Evolutionary conservation across 495 filamentous ascomycete species (phyloP), one percentile per base, ranked within the genome.

Genomic region (Tuber brumale): DNA sequence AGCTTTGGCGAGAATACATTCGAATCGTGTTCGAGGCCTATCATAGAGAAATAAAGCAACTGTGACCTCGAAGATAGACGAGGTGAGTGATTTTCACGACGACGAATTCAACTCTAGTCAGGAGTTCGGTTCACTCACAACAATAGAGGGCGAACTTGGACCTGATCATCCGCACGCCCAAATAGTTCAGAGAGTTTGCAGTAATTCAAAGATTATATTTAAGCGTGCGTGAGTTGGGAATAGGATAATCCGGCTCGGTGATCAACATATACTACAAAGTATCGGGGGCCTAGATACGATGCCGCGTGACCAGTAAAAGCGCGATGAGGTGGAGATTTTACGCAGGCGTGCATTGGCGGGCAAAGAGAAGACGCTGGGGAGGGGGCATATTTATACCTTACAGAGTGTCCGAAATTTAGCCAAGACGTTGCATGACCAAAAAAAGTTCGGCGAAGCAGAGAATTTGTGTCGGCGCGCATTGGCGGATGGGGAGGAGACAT

Each of bases 391-490:
- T 1, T 3, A 42, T 42, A 42, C 6, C 41, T 42, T 42, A 10
- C 41, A 0, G 41, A 42, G 41, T 42, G 41, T 42, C 41, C 41
- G 41, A 6, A 8, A 10, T 42, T 42, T 42, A 42, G 41, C 6
- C 41, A 6, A 42, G 41, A 6, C 1, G 41, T 8, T 42, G 9
- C 8, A 42, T 6, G 9, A 8, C 41, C 41, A 42, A 6, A 42
- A 42, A 8, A 42, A 42, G 5, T 42, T 7, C 45, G 45, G 2
- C 0, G 45, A 48, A 48, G 45, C 45, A 6, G 45, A 48, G 45
- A 14, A 3, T 23, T 23, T 48, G 70, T 77, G 71, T 74, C 61
- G 48, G 14, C 76, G 72, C 41, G 69, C 80, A 9, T 57, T 83
- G 35, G 16, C 72, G 16, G 72, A 72, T 10, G 18, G 43, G 1